These are phyloP conservation scores for Zymoseptoria tritici DNA, from an alignment of 2,329 filamentous ascomycete genomes.

Conservation along the genomic window DNA sequence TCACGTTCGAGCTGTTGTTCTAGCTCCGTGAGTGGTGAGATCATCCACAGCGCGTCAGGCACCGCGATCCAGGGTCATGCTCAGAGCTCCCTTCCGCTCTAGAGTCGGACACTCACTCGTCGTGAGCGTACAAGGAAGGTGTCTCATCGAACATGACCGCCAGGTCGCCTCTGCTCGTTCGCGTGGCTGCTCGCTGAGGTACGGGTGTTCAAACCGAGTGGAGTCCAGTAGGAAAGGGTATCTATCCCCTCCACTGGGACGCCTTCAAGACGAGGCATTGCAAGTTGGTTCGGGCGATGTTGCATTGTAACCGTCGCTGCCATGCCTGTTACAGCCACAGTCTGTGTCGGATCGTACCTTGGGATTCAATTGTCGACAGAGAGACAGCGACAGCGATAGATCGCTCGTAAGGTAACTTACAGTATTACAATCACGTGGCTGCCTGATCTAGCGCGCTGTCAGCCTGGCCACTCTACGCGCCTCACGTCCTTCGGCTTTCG, in stretches of 20 bases:
- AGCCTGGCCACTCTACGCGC: slow-evolving; percentile 2
- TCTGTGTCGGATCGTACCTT: too few relatives aligned
- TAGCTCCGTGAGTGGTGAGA: slow-evolving; percentile 3
- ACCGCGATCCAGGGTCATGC: slow-evolving; percentile 1
- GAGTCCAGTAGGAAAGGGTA: too few relatives aligned
- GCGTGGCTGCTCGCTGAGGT: too few relatives aligned
- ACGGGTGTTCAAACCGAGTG: too few relatives aligned
- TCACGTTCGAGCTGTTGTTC: background rate
- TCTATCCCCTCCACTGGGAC: background rate
- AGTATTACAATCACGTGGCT: background rate
- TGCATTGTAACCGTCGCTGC: too few relatives aligned
- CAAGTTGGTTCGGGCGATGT: background rate
- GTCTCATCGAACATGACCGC: too few relatives aligned
- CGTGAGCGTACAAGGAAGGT: too few relatives aligned
- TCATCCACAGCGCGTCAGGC: slow-evolving; percentile 2
- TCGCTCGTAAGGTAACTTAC: too few relatives aligned
- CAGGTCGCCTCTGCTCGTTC: too few relatives aligned
- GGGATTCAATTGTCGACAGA: too few relatives aligned
- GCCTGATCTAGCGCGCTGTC: background rate
- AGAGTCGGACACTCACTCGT: too few relatives aligned
- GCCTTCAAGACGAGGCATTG: background rate
- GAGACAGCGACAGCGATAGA: too few relatives aligned
- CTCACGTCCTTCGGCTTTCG: background rate
- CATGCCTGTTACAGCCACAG: background rate
- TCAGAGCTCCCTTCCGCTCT: background rate